Evolutionary conservation across 768 basidiomycete species (phyloP), one percentile per base, ranked within the genome.

Genomic region (Collybia sp.): DNA sequence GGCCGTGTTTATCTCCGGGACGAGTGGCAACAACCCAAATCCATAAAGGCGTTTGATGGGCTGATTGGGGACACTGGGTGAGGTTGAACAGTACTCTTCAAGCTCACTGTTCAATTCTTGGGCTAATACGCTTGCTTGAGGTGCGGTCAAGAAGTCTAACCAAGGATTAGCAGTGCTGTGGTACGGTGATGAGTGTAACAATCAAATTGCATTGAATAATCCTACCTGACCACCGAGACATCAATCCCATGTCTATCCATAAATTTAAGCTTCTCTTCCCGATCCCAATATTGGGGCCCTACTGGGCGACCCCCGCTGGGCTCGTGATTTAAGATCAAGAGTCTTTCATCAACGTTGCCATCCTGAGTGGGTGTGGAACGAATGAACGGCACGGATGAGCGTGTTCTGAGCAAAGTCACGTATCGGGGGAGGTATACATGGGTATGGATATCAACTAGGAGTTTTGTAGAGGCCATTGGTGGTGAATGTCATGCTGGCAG

Each of bases 401-500:
- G 78, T 30, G 78, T 70, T 35, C 87, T 77, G 39, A 93, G 69
- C 42, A 90, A 65, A 0, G 81, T 68, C 15, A 82, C 79, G 62
- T 93, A 93, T 30, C 86, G 75, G 2, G 89, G 87, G 15, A 90
- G 76, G 58, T 90, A 93, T 35, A 92, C 77, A 52, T 93, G 91
- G 3, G 88, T 88, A 70, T 93, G 91, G 30, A 93, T 71, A 67
- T 93, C 91, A 38, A 93, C 79, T 37, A 88, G 59, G 35, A 75
- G 62, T 48, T 63, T 71, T 38, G 59, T 57, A 12, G 66, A 51
- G 43, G 61, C 51, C 30, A 50, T 45, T 52, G 54, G 31, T 37
- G n/a, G 10, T 10, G 35, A 37, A 37, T 6, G 4, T 10, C 17
- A 18, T 37, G 35, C 17, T 37, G n/a, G 35, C 17, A n/a, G 35